Base-by-base conservation (phyloP, 116 monocot genomes). In the Cymodocea nodosa region DNA sequence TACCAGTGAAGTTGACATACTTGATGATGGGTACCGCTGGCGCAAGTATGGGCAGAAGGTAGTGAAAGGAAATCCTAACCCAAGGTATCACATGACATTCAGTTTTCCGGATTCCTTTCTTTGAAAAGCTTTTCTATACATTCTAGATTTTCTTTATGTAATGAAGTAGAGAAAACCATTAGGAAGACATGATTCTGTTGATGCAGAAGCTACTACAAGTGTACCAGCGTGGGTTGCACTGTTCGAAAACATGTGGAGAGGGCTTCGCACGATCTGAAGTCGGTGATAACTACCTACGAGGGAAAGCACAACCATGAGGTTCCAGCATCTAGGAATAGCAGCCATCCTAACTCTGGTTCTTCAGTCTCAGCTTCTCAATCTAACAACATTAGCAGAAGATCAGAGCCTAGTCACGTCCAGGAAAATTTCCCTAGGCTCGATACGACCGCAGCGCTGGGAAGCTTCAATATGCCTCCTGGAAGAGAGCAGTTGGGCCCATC, bases 21-120 rank as follows among this genome's bases (percentile, higher is more conserved):
- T 89, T 11, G 89, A 94, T 52, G 93, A 94, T 75, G 93, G 93
- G 16, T 94, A 89, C 66, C 77, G 89, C 17, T 94, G 93, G 93
- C 75, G 93, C 63, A 94, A 94, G 78, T 94, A 94, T 70, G 86
- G 89, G 44, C 89, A 94, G 69, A 94, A 89, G 62, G 84, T 86
- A 10, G 93, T 94, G 58, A 94, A 89, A 82, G 93, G 93, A 66
- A 94, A 94, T 69, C 86, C 84, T 60, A 94, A 94, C 76, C 89
- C 93, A 53, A 84, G 89, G 93, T 86, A 20, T 44, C 44, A 44
- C 1, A 1, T 10, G 8, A 44, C 44, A 8, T 12, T 12, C 12
- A 10, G 9, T 44, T 8, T 44, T 44, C 12, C 8, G 44, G 1
- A 44, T 44, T 44, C 44, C 7, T 8, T 50, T 48, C 1, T 35